Conservation (phyloP, 78 protist species). For the Planoprotostelium fungivorum region DNA sequence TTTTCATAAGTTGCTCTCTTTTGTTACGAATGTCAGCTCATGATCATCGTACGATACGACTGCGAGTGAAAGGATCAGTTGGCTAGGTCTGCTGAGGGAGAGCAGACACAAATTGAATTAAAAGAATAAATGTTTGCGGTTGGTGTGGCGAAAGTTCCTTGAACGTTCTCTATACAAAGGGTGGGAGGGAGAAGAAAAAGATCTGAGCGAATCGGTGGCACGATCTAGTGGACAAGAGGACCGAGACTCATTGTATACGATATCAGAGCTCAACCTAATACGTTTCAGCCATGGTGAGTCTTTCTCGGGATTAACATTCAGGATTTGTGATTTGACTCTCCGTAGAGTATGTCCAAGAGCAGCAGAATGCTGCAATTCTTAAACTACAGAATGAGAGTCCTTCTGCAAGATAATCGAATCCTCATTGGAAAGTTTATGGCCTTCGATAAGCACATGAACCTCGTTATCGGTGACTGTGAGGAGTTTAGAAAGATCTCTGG, state of each 20-base stretch:
- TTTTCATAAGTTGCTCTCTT: no score
- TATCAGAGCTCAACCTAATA: background rate
- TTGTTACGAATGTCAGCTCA: no score
- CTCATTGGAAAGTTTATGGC: slow-evolving; percentile 95
- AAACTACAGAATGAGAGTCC: slow-evolving; percentile 85
- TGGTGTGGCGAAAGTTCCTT: background rate
- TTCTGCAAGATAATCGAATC: slow-evolving; percentile 82
- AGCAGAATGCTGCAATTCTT: slow-evolving; percentile 77
- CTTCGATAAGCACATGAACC: slow-evolving; percentile 97
- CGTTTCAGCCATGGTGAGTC: background rate
- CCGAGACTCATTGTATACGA: no score
- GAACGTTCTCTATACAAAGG: background rate
- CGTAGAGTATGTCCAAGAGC: slow-evolving; percentile 72
- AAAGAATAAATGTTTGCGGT: no score
- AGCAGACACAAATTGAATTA: no score
- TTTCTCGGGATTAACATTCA: background rate
- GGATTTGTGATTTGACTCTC: background rate
- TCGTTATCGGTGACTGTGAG: slow-evolving; percentile 91
- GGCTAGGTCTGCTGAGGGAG: no score
- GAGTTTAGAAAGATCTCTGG: slow-evolving; percentile 80
- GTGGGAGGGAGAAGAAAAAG: background rate
- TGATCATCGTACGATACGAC: no score
- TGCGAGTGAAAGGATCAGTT: no score
- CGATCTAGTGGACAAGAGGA: no score
- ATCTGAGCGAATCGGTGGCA: no score